Evolutionary conservation across 2,329 filamentous ascomycete species (phyloP), one percentile per base, ranked within the genome.

Genomic region (Pestalotiopsis sp.): DNA sequence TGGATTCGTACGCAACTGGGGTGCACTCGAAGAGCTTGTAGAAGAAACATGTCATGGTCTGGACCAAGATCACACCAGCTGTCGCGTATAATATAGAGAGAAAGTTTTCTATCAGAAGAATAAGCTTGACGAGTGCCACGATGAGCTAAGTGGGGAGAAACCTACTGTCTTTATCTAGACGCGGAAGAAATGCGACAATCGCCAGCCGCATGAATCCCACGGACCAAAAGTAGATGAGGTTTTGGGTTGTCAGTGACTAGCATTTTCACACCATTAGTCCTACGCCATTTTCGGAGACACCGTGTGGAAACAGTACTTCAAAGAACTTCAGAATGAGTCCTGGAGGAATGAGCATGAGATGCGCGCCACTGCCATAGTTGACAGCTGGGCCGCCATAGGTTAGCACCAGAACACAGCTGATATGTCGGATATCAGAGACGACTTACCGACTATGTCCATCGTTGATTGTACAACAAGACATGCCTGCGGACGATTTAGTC

Each of bases 101-200:
- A 45, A 58, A 66, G 11, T 27, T 45, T 12, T 2, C 4, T 52
- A 2, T 2, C n/a, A 68, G 27, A 27, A 67, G 4, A 9, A 36
- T 41, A 2, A 59, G 23, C 23, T 14, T 2, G 11, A 14, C 3
- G 17, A 12, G 25, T 13, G 13, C 17, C 20, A n/a, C 23, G 23
- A 36, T 12, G 57, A 3, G 3, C 11, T 2, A 17, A 3, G 17
- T 13, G 5, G 25, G 61, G 5, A 63, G 61, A n/a, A 27, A 57
- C 77, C 71, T 72, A 80, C 80, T 75, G 20, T 80, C 77, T 70
- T 75, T 77, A 61, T 70, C 72, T 14, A 81, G 73, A 20, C 79
- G 75, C 6, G 76, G 76, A 17, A 81, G 69, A 67, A 81, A 80
- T 9, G 76, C 75, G 9, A 78, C 72, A 39, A 81, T 78, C 3